phyloP scores from a whole-genome alignment of 352 stramenopile species.

The Globisporangium alternatum region DNA sequence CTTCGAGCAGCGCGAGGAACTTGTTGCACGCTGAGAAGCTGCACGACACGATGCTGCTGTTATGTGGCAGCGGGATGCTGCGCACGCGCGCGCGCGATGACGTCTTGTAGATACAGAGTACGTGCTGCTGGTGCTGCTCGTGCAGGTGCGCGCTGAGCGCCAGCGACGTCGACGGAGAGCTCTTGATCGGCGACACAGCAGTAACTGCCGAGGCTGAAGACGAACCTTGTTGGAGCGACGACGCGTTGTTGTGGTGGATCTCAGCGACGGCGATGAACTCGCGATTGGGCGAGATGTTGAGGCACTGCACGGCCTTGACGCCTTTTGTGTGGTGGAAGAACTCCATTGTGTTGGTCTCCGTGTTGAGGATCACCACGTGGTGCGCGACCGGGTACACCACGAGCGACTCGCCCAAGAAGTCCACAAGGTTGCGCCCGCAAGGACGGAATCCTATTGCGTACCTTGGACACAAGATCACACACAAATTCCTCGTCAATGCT shows the following conservation, averaged over 20 bases:
- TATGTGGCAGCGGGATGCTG: slow-evolving; percentile 42
- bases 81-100: slow-evolving; percentile 38
- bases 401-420: slow-evolving; percentile 53
- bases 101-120: slow-evolving; percentile 67
- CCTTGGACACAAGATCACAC: slow-evolving; percentile 15
- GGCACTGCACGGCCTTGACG: slow-evolving; percentile 55
- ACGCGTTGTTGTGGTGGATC: slow-evolving; percentile 32
- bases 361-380: slow-evolving; percentile 60
- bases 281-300: slow-evolving; percentile 65
- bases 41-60: slow-evolving; percentile 62
- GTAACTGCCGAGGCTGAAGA: not conserved
- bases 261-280: slow-evolving; percentile 70
- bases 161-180: slow-evolving; percentile 8
- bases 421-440: slow-evolving; percentile 39
- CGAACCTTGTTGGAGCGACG: not conserved
- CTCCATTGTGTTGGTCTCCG: slow-evolving; percentile 59
- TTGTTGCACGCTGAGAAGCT: slow-evolving; percentile 76
- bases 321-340: slow-evolving; percentile 64
- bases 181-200: slow-evolving; percentile 7
- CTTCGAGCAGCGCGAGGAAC: slow-evolving; percentile 67
- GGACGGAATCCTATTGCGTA: slow-evolving; percentile 47
- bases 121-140: slow-evolving; percentile 34
- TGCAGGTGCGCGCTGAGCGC: slow-evolving; percentile 16
- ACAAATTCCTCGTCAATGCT: not conserved
- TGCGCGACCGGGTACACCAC: slow-evolving; percentile 70